Base-by-base conservation (phyloP, 352 stramenopile genomes). In the Globisporangium camurandrum region DNA sequence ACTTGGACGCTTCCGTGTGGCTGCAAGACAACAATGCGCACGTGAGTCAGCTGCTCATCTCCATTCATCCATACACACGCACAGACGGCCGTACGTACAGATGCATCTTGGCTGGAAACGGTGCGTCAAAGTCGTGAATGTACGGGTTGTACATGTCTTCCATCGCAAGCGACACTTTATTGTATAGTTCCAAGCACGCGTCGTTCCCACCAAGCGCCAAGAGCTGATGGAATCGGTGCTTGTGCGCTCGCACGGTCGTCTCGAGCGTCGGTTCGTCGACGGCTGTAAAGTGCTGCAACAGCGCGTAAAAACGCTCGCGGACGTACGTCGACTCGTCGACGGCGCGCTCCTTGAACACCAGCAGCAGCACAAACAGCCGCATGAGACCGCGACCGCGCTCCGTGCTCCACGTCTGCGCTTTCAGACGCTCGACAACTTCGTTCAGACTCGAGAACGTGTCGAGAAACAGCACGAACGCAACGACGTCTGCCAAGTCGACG, bases 391-490 rank as follows among this genome's bases (percentile, higher is more conserved):
- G 64, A 39, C 67, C 64, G 66, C 78, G 66, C 8, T 62, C 59
- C 6, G 59, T 60, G 38, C 69, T 71, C 42, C 69, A 69, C 23
- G 76, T 55, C 36, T 72, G 62, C 20, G 71, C 59, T 24, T 59
- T 74, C n/a, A 88, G 43, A 9, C 66, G 64, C 46, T 79, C 66
- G 23, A 85, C 45, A 34, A 91, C 61, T 56, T 82, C 66, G 23
- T 82, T 75, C 22, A 88, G 31, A 44, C 59, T 84, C 41, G 76
- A 73, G 48, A 88, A 88, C 19, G 56, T 77, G 27, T 87, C 76
- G 19, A 88, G 33, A 45, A 87, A 88, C 40, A 91, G 49, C 22
- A 84, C 65, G 40, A 91, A 91, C 2, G 76, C 59, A 36, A 87
- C 56, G 1, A 86, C 48, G 30, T 91, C 79, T 5, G 75, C 68